Base-by-base conservation (phyloP, 1,284 basidiomycete species). In the Hymenochaete sp. region DNA sequence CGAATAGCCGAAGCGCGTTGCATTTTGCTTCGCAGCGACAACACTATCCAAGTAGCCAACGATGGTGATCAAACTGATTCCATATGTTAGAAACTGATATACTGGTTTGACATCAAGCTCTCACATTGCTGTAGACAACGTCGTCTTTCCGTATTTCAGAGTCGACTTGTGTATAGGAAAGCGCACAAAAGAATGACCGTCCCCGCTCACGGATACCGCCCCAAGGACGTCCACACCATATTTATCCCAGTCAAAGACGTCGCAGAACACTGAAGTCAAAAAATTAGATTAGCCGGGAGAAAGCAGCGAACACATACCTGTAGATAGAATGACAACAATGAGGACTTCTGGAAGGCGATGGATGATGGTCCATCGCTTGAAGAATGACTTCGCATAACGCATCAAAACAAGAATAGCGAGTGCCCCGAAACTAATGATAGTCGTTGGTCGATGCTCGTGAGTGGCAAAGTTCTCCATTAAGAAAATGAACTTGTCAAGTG, bases 21-120 rank as follows among this genome's bases (percentile, higher is more conserved):
- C 79, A 52, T 87, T 92, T 59, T 93, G 90, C 57, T 96, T 92
- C 2, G 87, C 88, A 1, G 86, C 81, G 1, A 88, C 84, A 47
- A 90, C 88, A 52, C 79, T 82, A 57, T 92, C 89, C 43, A 91
- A 62, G 59, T 83, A 86, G 0, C 87, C 88, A 13, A 85, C 71
- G 24, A 90, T 72, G 1, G 82, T 74, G 39, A 84, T 80, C 38
- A 88, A 58, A n/a, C 82, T 85, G 52, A 36, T 31, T 44, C 53
- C 9, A 26, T 38, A 27, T 27, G 38, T 35, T n/a, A n/a, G n/a
- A n/a, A 51, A 44, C 45, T 45, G 40, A 13, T 49, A 10, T 31
- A 22, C 22, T 8, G 9, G 26, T 2, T 32, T 18, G 13, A 14
- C 24, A 38, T n/a, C 38, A 38, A 27, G 16, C 8, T 57, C 80